Evolutionary conservation across 441 rosid species (phyloP), one percentile per base, ranked within the genome.

Genomic region (Adansonia madagascariensis): DNA sequence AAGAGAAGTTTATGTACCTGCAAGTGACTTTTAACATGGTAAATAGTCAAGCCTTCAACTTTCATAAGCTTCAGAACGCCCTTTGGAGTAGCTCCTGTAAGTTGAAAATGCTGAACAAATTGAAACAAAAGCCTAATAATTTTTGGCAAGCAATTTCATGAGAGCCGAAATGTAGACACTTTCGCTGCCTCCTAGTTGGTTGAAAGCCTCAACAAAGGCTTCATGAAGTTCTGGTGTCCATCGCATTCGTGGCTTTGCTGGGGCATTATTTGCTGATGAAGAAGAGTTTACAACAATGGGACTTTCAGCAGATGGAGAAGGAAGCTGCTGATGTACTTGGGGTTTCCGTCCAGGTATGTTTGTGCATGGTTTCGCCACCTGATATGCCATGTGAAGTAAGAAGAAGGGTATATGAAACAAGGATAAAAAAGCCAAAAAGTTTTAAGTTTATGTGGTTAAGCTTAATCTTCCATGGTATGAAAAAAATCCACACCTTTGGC

Each of bases 161-260:
- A 46, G 9, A 68, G 50, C 20, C 10, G 66, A 77, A 62, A 12
- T 76, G 60, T 70, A 73, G 95, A 61, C 77, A 91, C 98, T 89
- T 87, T 94, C 98, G 76, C 98, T 83, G 53, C 98, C 97, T 78
- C 98, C 97, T 41, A 94, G 97, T 74, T 86, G 88, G 84, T 85
- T 88, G 78, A 94, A 93, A 85, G 98, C 94, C 79, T 90, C 97
- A 82, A 94, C 95, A 82, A 93, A 94, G 71, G 97, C 89, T 84
- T 94, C 97, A 65, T 94, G 98, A 80, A 89, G 93, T 84, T 94
- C 97, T 39, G 97, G 97, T 0, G 97, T 90, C 98, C 97, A 93
- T 8, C 97, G 92, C 97, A 94, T 93, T 56, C 97, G 98, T 74
- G 94, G 86, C 87, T 93, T 95, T 72, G 89, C 81, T 6, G 89